Base-by-base conservation (phyloP, 1,284 basidiomycete species). In the Ceratobasidium sp. region DNA sequence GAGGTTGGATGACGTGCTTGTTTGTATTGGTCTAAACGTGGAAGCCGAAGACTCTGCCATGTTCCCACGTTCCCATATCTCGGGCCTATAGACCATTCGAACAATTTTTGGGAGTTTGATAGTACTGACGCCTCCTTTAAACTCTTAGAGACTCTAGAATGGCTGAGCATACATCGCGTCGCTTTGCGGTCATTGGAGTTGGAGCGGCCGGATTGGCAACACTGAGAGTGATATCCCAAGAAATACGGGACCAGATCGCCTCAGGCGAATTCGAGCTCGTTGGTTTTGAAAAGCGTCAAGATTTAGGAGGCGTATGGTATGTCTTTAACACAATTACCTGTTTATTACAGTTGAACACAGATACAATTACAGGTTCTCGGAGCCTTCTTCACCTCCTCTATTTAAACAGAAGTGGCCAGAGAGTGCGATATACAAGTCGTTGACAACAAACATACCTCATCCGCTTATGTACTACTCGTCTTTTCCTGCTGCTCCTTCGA, bases 381-480 rank as follows among this genome's bases (percentile, higher is more conserved):
- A 52, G 4, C 72, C n/a, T 36, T 36, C 72, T 46, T 8, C 41
- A 36, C 16, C 67, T 21, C 48, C 52, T 34, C 36, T 45, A 36
- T 18, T 8, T n/a, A 55, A n/a, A 72, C 43, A 45, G 18, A 90
- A 89, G 88, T 79, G 85, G 6, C 91, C 91, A 0, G 77, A 84
- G 18, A 89, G 90, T 0, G 87, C 92, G 0, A 76, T 92, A 23
- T 93, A 93, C 76, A 89, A 93, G 75, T 89, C 89, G 0, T 81
- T 93, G 21, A 89, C 88, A 23, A 89, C 92, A 1, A 93, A 93
- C 76, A 78, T 93, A 2, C 90, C 92, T 0, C 90, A 93, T 76
- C 89, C 89, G 0, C 74, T 89, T 53, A 93, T 93, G 92, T 85
- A 84, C 9, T 92, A 83, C 75, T 82, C 84, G 0, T 85, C 85